phyloP scores from a whole-genome alignment of 306 rosid species.

The Cucumis hystrix region DNA sequence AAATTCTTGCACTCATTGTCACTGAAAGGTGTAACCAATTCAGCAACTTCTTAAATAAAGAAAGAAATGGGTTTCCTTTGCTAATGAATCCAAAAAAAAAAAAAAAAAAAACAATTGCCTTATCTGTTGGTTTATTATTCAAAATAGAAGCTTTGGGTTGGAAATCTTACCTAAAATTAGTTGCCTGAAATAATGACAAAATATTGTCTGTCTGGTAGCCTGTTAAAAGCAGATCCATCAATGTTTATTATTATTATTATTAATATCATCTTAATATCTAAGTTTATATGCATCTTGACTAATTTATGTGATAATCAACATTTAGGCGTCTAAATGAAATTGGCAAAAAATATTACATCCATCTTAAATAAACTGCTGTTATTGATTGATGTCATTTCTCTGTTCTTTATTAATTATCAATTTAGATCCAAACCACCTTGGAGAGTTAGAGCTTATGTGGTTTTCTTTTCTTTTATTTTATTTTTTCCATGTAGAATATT shows the following conservation, averaged over 20 bases:
- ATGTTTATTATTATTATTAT: background rate
- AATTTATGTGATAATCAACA: too few species aligned
- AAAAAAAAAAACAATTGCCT: background rate
- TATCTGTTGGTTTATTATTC: background rate
- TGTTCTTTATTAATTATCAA: background rate
- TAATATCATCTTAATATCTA: background rate
- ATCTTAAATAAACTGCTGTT: too few species aligned
- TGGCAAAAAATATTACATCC: too few species aligned
- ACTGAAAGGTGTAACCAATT: background rate
- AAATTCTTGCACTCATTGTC: background rate
- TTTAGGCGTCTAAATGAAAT: too few species aligned
- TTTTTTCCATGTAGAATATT: background rate
- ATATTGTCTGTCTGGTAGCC: background rate
- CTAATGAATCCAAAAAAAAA: too few species aligned
- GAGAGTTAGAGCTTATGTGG: background rate
- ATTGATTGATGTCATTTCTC: too few species aligned
- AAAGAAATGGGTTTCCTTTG: background rate
- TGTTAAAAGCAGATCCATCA: background rate
- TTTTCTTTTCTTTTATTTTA: background rate
- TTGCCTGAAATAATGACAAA: background rate
- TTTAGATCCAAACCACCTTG: background rate
- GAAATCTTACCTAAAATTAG: conserved; percentile 7
- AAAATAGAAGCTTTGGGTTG: background rate
- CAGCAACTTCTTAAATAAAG: background rate
- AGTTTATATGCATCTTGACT: too few species aligned